phyloP scores from a whole-genome alignment of 805 yeast genomes.

The Pichia cephalocereana region DNA sequence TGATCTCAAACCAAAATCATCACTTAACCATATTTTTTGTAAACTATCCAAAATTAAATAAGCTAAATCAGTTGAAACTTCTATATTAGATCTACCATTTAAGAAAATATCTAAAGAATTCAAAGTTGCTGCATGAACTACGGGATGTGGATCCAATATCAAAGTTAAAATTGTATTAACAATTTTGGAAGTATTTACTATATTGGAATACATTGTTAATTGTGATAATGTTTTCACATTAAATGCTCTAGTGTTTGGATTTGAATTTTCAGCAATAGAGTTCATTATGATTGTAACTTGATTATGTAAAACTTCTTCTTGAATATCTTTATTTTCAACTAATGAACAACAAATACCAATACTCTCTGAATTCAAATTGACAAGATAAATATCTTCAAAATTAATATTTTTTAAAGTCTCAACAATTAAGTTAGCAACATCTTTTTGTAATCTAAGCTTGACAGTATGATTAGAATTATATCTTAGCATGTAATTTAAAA shows the following conservation, averaged over 20 bases:
- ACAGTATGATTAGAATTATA: conserved; percentile 10
- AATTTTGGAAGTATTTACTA: conserved; percentile 34
- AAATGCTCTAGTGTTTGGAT: conserved; percentile 58
- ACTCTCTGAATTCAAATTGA: conserved; percentile 24
- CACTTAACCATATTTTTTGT: conserved; percentile 32
- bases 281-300: conserved; percentile 50
- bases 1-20: conserved; percentile 41
- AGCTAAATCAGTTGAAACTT: conserved; percentile 25
- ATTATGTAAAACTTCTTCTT: conserved; percentile 23
- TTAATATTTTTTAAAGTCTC: conserved; percentile 22
- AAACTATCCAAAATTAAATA: conserved; percentile 34
- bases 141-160: conserved; percentile 73
- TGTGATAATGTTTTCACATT: conserved; percentile 35
- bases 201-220: conserved; percentile 19
- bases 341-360: conserved; percentile 24
- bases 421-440: conserved; percentile 17
- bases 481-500: conserved; percentile 25
- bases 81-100: conserved; percentile 36
- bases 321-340: conserved; percentile 12
- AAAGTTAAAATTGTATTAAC: conserved; percentile 52
- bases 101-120: conserved; percentile 49
- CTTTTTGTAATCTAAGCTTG: conserved; percentile 15
- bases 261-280: conserved; percentile 52
- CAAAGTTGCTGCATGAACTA: conserved; percentile 67
- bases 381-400: conserved; percentile 14